Evolutionary conservation across 345 rosid species (phyloP).

Genomic region (Arabis alpina): DNA sequence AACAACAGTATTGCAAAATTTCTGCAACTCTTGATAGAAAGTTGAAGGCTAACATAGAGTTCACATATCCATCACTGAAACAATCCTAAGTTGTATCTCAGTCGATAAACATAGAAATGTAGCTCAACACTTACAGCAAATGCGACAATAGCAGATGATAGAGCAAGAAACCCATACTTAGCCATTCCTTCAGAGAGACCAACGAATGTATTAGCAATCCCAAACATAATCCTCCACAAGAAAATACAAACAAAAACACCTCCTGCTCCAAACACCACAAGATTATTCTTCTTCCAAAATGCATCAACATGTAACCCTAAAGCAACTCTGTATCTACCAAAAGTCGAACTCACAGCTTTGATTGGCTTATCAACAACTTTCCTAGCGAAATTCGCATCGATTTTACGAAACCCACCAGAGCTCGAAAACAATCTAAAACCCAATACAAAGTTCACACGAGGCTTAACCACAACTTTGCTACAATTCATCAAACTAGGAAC

Average conservation of each 20-base stretch:
- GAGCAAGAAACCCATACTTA: constrained; percentile 90
- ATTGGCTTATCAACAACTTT: constrained; percentile 63
- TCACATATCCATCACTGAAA: not conserved
- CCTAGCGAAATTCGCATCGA: constrained; percentile 50
- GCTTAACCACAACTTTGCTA: constrained; percentile 25
- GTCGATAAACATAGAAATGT: not conserved
- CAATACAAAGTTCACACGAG: constrained; percentile 35
- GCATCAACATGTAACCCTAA: constrained; percentile 82
- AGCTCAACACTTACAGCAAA: constrained; percentile 64
- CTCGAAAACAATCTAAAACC: constrained; percentile 60
- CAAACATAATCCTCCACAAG: constrained; percentile 91
- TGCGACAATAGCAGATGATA: constrained; percentile 85
- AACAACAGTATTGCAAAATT: not conserved
- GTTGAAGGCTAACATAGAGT: not conserved
- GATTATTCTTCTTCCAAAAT: constrained; percentile 68
- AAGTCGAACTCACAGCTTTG: constrained; percentile 51
- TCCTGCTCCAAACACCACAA: constrained; percentile 70
- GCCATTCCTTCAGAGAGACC: constrained; percentile 94
- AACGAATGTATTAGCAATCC: constrained; percentile 78
- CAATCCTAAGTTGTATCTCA: constrained; percentile 12
- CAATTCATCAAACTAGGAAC: constrained; percentile 17
- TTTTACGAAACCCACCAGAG: constrained; percentile 43
- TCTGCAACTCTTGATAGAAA: not conserved
- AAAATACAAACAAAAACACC: constrained; percentile 65
- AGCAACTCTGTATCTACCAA: constrained; percentile 67